phyloP scores from a whole-genome alignment of 306 rosid genomes.

The Vachellia pachyceras region DNA sequence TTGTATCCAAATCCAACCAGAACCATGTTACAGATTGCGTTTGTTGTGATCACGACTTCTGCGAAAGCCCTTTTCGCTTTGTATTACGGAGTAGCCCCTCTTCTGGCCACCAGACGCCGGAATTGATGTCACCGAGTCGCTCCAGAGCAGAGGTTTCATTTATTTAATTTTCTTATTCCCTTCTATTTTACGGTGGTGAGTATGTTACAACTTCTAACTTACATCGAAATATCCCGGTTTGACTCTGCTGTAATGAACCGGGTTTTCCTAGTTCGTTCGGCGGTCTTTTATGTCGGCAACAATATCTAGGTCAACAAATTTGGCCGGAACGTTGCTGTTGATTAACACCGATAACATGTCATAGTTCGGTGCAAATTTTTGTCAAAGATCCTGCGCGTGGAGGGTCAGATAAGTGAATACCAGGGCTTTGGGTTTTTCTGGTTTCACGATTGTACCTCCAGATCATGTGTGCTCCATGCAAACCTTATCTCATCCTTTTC shows the following conservation, averaged over 20 bases:
- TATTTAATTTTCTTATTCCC: slow-evolving; percentile 8
- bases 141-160: slow-evolving; percentile 67
- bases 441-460: slow-evolving; percentile 40
- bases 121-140: slow-evolving; percentile 58
- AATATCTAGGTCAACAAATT: slow-evolving; percentile 23
- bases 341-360: slow-evolving; percentile 30
- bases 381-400: background rate
- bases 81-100: slow-evolving; percentile 58
- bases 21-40: slow-evolving; percentile 19
- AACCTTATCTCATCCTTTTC: slow-evolving; percentile 34
- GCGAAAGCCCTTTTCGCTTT: slow-evolving; percentile 85
- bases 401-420: slow-evolving; percentile 49
- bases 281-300: slow-evolving; percentile 46
- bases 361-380: background rate
- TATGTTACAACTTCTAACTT: background rate
- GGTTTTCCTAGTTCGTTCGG: slow-evolving; percentile 17
- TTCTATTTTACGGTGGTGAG: background rate
- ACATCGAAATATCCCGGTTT: background rate
- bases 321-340: slow-evolving; percentile 40
- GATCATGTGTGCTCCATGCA: slow-evolving; percentile 52
- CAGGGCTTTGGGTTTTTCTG: slow-evolving; percentile 15
- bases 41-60: slow-evolving; percentile 45
- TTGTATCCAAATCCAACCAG: slow-evolving; percentile 32
- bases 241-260: background rate
- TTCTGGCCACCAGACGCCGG: slow-evolving; percentile 74